A percentile compares a stretch with the other conserved stretches of the same genome.
Conservation (phyloP, 345 rosid genomes). For the Brassica incana region DNA sequence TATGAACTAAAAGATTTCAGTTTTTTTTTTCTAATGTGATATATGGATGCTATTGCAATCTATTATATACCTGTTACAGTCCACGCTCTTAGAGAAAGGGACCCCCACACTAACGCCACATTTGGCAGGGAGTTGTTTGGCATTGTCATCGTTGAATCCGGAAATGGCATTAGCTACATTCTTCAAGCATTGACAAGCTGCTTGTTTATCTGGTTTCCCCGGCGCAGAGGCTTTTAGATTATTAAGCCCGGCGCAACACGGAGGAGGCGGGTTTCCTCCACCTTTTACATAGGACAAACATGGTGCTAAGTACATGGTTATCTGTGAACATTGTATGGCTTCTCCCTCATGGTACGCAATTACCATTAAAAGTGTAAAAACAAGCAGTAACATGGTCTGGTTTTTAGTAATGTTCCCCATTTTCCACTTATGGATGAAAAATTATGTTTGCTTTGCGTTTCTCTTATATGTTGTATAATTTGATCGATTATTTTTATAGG, state of each 20-base stretch:
- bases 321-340: constrained; percentile 35
- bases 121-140: constrained; percentile 36
- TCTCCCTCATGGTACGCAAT: constrained; percentile 17
- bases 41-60: background rate
- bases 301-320: constrained; percentile 33
- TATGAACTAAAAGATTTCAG: background rate
- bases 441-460: background rate
- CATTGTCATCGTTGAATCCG: constrained; percentile 24
- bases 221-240: constrained; percentile 35
- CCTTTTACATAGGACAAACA: constrained; percentile 32
- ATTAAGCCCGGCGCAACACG: constrained; percentile 33
- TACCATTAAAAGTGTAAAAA: constrained; percentile 3
- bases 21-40: background rate
- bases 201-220: constrained; percentile 18
- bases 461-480: background rate
- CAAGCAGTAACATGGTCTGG: constrained; percentile 4
- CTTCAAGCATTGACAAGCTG: constrained; percentile 39
- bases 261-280: constrained; percentile 27
- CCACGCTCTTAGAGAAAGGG: constrained; percentile 35
- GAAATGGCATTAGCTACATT: constrained; percentile 27
- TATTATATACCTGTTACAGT: constrained; percentile 32
- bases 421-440: background rate
- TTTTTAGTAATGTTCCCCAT: constrained; percentile 18
- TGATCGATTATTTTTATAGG: background rate
- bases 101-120: constrained; percentile 40